Conservation (phyloP, 1,284 basidiomycete species). For the Microbotryum violaceum region DNA sequence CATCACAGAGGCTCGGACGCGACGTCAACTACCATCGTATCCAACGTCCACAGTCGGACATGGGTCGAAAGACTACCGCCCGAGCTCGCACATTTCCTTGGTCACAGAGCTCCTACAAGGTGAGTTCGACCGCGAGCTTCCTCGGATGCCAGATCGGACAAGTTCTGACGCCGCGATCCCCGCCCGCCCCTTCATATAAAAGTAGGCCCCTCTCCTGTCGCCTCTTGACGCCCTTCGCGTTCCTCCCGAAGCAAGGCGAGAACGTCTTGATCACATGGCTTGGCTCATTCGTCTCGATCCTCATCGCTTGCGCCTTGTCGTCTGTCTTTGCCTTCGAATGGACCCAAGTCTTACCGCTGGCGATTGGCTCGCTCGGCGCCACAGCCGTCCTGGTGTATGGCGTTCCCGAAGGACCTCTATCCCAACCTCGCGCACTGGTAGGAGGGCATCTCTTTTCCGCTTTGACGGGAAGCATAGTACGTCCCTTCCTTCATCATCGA, state of each 20-base stretch:
- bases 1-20: too few relatives aligned
- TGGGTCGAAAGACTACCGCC: background rate
- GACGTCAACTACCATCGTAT: too few relatives aligned
- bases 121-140: too few relatives aligned
- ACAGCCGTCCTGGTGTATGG: conserved; percentile 28
- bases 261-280: conserved; percentile 17
- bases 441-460: conserved; percentile 24
- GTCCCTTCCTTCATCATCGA: background rate
- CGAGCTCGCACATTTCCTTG: conserved; percentile 7
- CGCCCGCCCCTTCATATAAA: background rate
- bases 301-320: conserved; percentile 19
- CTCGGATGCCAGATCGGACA: too few relatives aligned
- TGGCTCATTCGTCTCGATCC: conserved; percentile 22
- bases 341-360: conserved; percentile 10
- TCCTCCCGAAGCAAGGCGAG: conserved; percentile 7
- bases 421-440: conserved; percentile 17
- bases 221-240: background rate
- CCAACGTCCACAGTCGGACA: background rate
- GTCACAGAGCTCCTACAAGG: background rate
- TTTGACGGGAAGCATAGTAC: conserved; percentile 12
- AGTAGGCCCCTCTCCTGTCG: conserved; percentile 2
- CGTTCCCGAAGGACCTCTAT: conserved; percentile 19
- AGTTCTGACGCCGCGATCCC: background rate
- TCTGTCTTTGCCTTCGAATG: conserved; percentile 2
- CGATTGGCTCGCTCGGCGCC: conserved; percentile 20